Evolutionary conservation across 2,329 filamentous ascomycete genomes (phyloP).

Genomic region (Orbilia blumenaviensis): DNA sequence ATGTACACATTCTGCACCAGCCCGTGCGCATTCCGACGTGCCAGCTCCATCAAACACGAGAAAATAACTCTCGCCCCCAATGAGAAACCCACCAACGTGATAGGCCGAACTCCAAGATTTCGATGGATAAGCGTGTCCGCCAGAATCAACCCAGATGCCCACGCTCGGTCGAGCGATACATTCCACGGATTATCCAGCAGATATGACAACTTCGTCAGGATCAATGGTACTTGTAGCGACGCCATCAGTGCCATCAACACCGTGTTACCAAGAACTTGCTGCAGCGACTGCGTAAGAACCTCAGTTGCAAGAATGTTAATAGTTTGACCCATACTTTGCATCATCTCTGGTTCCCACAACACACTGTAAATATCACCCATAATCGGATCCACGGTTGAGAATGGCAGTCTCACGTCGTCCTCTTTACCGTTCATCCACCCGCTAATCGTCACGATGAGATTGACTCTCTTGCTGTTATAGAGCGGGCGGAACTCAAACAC

Average conservation of each 20-base stretch:
- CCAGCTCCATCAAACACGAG: constrained; percentile 78
- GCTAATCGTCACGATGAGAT: constrained; percentile 91
- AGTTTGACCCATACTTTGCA: constrained; percentile 96
- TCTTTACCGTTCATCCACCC: constrained; percentile 99
- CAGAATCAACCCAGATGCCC: constrained; percentile 81
- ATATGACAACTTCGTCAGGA: constrained; percentile 72
- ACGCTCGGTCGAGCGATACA: constrained; percentile 77
- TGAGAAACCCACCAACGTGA: constrained; percentile 83
- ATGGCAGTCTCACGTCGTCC: constrained; percentile 93
- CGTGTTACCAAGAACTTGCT: constrained; percentile 77
- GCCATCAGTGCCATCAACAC: constrained; percentile 76
- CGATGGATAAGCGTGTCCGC: constrained; percentile 84
- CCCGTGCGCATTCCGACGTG: constrained; percentile 81
- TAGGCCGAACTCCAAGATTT: constrained; percentile 81
- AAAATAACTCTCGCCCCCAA: constrained; percentile 84
- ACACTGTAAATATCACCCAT: constrained; percentile 99
- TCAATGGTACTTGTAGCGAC: constrained; percentile 74
- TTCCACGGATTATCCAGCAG: constrained; percentile 84
- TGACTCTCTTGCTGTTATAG: constrained; percentile 97
- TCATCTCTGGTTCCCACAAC: constrained; percentile 97
- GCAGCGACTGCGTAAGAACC: constrained; percentile 77
- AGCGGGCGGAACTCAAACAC: constrained; percentile 97
- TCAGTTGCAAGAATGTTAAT: constrained; percentile 98
- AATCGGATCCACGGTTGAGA: constrained; percentile 92
- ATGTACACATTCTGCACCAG: constrained; percentile 83